phyloP scores from a whole-genome alignment of 2,329 filamentous ascomycete genomes.

The Tympanopsis confertula region DNA sequence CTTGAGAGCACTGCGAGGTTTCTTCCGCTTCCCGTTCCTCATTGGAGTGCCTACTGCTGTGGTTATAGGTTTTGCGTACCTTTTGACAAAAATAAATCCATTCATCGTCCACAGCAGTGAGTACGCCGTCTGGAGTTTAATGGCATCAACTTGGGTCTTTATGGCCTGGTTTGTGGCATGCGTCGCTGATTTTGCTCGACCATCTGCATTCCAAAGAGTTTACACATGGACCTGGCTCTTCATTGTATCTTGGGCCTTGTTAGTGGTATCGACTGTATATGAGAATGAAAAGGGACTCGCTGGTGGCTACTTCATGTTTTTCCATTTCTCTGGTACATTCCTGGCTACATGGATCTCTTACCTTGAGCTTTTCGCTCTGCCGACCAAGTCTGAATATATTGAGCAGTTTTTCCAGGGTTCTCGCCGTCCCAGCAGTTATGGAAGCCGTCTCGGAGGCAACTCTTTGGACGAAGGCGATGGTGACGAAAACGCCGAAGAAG shows the following conservation, averaged over 20 bases:
- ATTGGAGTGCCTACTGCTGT: slow-evolving; percentile 55
- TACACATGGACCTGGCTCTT: slow-evolving; percentile 83
- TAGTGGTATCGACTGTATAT: slow-evolving; percentile 64
- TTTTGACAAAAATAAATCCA: slow-evolving; percentile 76
- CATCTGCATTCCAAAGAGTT: slow-evolving; percentile 73
- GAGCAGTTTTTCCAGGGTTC: neutral
- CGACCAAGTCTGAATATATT: slow-evolving; percentile 57
- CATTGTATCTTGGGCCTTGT: slow-evolving; percentile 56
- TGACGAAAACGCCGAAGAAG: slow-evolving; percentile 19
- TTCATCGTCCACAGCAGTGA: slow-evolving; percentile 82
- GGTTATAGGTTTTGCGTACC: slow-evolving; percentile 61
- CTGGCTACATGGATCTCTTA: slow-evolving; percentile 65
- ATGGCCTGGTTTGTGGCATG: slow-evolving; percentile 73
- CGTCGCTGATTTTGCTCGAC: slow-evolving; percentile 67
- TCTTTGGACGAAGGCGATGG: slow-evolving; percentile 11
- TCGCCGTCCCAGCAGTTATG: slow-evolving; percentile 6
- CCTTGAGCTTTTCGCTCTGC: slow-evolving; percentile 68
- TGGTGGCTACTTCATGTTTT: slow-evolving; percentile 23
- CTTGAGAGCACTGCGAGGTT: slow-evolving; percentile 67
- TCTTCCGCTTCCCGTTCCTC: slow-evolving; percentile 73
- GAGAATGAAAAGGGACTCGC: slow-evolving; percentile 34
- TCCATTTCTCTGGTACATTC: slow-evolving; percentile 51
- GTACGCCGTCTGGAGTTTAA: slow-evolving; percentile 83
- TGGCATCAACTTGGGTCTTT: slow-evolving; percentile 69
- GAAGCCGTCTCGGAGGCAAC: neutral